Base-by-base conservation (phyloP, 768 basidiomycete species). In the Lanmaoa rubissima region DNA sequence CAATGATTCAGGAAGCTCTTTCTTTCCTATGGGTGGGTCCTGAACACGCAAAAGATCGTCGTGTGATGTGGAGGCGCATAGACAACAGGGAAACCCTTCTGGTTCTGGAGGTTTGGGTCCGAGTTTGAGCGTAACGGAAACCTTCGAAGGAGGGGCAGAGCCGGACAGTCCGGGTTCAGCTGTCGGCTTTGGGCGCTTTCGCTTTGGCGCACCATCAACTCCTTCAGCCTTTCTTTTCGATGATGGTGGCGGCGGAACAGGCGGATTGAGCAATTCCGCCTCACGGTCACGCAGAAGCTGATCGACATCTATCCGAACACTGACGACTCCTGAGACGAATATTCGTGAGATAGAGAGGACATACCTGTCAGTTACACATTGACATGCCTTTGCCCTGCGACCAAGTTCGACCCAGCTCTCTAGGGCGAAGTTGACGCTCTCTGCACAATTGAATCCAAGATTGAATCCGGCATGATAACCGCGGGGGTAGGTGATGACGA, bases 381-480 rank as follows among this genome's bases (percentile, higher is more conserved):
- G 75, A 62, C 91, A 92, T 4, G 78, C 84, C 59, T 85, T 85
- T 8, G 96, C 95, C 53, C 80, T 82, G 54, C 91, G 78, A 1
- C 94, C 96, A 19, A 95, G 73, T 41, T 94, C 92, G 6, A 98
- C 73, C 95, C 95, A 98, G 61, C 89, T 91, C 42, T 97, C 92
- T 28, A 97, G 76, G 0, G 96, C 96, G 68, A 98, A 98, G 69
- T 98, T 98, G 65, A 97, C 92, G 60, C 91, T 93, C 74, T 98
- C 96, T 2, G 96, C 96, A 64, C 94, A 97, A 66, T 98, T 98
- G 68, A 97, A 85, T n/a, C 72, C 96, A 42, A 97, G 76, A 68
- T 98, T 98, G 79, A 98, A 96, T 19, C 96, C 96, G 4, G 94
- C 92, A 69, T 98, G 96, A 70, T 98, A 98, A 2, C 96, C 96